phyloP scores from a whole-genome alignment of 1,139 yeast genomes.

The Taphrina confusa region DNA sequence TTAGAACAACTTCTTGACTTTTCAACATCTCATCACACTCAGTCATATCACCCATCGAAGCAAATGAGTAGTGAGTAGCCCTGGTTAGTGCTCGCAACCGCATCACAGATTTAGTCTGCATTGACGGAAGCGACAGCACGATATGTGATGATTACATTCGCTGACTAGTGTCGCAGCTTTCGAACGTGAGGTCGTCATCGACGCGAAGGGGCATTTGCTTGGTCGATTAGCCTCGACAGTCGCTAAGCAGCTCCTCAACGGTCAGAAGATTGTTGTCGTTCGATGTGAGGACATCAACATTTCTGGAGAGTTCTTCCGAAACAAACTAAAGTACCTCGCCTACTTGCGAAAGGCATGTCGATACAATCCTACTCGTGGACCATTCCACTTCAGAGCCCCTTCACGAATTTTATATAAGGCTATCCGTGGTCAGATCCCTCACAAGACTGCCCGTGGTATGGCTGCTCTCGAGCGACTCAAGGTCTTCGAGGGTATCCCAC shows the following conservation, averaged over 20 bases:
- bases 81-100: background rate
- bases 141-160: background rate
- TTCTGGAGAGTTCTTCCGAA: conserved; percentile 99
- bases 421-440: conserved; percentile 98
- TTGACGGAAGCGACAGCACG: background rate
- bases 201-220: conserved; percentile 77
- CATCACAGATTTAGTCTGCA: background rate
- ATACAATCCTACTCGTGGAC: conserved; percentile 98
- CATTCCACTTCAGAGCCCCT: conserved; percentile 99
- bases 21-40: conserved; percentile 12
- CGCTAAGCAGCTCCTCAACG: conserved; percentile 97
- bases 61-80: conserved; percentile 24
- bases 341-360: conserved; percentile 99
- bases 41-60: conserved; percentile 21
- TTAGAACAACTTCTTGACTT: conserved; percentile 3
- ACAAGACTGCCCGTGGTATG: conserved; percentile 99
- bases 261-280: conserved; percentile 96
- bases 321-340: conserved; percentile 96
- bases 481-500: conserved; percentile 99
- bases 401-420: conserved; percentile 99
- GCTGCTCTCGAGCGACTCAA: conserved; percentile 99
- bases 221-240: conserved; percentile 99
- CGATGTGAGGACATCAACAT: conserved; percentile 95
- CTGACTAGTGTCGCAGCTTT: conserved; percentile 37
- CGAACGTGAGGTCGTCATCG: conserved; percentile 37